These are phyloP conservation scores for Fusarium sulawesiense DNA, from an alignment of 2,329 filamentous ascomycete genomes.

Conservation along the genomic window DNA sequence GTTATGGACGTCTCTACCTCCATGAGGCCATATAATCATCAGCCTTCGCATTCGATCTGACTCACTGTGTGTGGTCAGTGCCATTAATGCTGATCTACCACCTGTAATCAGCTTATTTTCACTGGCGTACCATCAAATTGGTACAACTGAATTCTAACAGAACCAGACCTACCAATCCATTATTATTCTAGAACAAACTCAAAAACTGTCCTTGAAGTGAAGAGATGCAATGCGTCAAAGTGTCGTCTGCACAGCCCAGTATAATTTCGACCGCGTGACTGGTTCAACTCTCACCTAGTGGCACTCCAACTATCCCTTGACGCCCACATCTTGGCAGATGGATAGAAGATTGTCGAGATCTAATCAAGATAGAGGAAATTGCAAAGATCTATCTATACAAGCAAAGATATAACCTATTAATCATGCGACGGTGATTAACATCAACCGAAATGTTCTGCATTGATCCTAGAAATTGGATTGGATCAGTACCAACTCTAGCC, in stretches of 20 bases:
- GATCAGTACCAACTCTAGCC: constrained; percentile 13
- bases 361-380: neutral
- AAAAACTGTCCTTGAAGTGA: neutral
- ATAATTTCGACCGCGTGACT: constrained; percentile 25
- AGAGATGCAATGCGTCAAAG: neutral
- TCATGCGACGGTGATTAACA: neutral
- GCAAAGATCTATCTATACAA: neutral
- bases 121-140: neutral
- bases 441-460: constrained; percentile 13
- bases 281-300: constrained; percentile 19
- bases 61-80: neutral
- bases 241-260: constrained; percentile 21
- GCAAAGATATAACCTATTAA: neutral
- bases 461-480: constrained; percentile 7
- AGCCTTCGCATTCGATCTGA: neutral
- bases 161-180: neutral
- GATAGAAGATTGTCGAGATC: constrained; percentile 1
- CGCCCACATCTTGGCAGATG: constrained; percentile 20
- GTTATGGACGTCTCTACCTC: neutral
- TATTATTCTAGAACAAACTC: neutral
- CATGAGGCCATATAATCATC: neutral
- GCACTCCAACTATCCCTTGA: constrained; percentile 22
- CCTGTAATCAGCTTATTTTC: neutral
- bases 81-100: neutral
- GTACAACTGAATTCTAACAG: neutral